A percentile compares a stretch with the other conserved stretches of the same genome.
Conservation (phyloP, 2,329 filamentous ascomycete species). For the Fusarium burgessii region DNA sequence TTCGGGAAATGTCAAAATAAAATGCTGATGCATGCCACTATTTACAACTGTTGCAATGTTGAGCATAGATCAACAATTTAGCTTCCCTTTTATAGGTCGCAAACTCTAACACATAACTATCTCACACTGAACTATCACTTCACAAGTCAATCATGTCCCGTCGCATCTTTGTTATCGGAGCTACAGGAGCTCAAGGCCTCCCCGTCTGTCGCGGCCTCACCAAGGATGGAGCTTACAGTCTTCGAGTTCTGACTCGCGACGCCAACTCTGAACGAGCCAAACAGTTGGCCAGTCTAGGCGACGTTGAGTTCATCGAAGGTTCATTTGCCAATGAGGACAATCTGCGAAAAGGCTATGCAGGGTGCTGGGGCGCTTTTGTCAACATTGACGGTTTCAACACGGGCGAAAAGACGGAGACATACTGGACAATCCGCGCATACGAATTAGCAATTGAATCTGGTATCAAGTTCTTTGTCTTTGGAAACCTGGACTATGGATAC, state of each 20-base stretch:
- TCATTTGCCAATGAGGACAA: conserved; percentile 14
- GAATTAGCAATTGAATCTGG: conserved; percentile 21
- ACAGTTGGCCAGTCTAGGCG: neutral
- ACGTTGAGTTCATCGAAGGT: conserved; percentile 1
- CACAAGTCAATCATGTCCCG: neutral
- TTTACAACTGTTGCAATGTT: accelerated
- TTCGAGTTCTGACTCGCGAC: conserved; percentile 23
- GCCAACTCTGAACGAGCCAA: neutral
- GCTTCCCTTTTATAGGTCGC: accelerated
- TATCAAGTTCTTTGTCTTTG: conserved; percentile 59
- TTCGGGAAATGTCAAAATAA: accelerated
- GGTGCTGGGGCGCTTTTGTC: conserved; percentile 13
- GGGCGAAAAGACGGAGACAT: conserved; percentile 29
- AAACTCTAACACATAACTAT: accelerated
- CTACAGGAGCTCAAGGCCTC: conserved; percentile 21
- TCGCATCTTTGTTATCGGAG: conserved; percentile 19
- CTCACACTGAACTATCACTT: accelerated
- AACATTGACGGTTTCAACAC: conserved; percentile 26
- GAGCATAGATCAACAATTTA: neutral
- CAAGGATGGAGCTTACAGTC: conserved; percentile 2
- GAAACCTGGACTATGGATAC: conserved; percentile 61
- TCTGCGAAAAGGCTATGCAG: conserved; percentile 2
- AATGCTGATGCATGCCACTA: no score
- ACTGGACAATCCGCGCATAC: conserved; percentile 16
- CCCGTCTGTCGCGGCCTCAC: conserved; percentile 15